Evolutionary conservation across 2,329 filamentous ascomycete species (phyloP).

Genomic region (Elsinoe perseae): DNA sequence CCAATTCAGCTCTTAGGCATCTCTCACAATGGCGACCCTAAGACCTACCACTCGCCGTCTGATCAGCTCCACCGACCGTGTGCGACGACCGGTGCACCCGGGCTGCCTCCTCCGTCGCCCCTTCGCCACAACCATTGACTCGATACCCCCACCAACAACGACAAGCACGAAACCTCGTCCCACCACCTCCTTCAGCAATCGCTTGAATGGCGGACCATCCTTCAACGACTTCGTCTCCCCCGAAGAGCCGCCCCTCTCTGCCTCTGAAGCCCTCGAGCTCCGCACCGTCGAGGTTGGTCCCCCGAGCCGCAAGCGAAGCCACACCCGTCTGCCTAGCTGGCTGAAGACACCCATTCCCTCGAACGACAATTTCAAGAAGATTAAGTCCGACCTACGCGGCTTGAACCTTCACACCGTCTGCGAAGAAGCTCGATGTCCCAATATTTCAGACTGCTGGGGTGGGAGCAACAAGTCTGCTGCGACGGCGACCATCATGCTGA

Average conservation of each 20-base stretch:
- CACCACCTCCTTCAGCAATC: constrained; percentile 52
- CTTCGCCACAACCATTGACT: constrained; percentile 39
- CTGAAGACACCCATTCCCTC: constrained; percentile 91
- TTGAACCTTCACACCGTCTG: constrained; percentile 91
- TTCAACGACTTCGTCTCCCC: constrained; percentile 55
- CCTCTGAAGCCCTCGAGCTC: constrained; percentile 51
- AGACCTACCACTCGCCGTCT: constrained; percentile 24
- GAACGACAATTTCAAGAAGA: constrained; percentile 82
- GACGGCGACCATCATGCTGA: constrained; percentile 97
- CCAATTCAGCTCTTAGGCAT: not conserved
- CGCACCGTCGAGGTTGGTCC: constrained; percentile 55
- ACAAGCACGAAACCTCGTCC: constrained; percentile 33
- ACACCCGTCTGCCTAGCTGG: constrained; percentile 79
- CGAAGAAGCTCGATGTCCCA: constrained; percentile 94
- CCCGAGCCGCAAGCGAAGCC: constrained; percentile 55
- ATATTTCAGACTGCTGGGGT: constrained; percentile 97
- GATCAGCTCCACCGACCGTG: constrained; percentile 21
- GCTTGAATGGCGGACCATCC: constrained; percentile 56
- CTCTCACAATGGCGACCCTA: constrained; percentile 22
- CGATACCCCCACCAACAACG: constrained; percentile 26
- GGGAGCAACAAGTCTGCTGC: constrained; percentile 80
- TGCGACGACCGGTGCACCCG: constrained; percentile 23
- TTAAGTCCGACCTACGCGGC: constrained; percentile 86
- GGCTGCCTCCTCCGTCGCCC: constrained; percentile 28
- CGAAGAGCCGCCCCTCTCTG: constrained; percentile 32